Evolutionary conservation across 768 basidiomycete species (phyloP).

Genomic region (Russula virescens): DNA sequence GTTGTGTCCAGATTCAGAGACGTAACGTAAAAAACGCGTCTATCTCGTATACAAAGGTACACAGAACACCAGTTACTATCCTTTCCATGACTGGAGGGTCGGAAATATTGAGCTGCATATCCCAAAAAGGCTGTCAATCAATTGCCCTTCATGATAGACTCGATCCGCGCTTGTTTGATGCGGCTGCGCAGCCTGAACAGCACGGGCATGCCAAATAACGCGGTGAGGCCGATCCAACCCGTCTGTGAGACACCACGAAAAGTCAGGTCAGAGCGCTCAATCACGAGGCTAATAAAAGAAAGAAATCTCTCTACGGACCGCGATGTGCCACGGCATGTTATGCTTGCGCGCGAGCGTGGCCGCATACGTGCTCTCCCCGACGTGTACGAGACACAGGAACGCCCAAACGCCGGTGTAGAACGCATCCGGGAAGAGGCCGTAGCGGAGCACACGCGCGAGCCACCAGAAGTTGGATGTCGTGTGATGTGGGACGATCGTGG

Average conservation of each 20-base stretch:
- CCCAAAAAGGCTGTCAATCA: conserved; percentile 23
- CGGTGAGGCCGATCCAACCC: conserved; percentile 47
- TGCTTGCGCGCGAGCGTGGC: conserved; percentile 46
- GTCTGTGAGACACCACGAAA: conserved; percentile 35
- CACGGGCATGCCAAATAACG: conserved; percentile 50
- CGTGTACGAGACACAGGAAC: conserved; percentile 35
- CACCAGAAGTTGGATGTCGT: conserved; percentile 21
- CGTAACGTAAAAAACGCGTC: no score
- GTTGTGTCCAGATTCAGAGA: no score
- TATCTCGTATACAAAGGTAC: no score
- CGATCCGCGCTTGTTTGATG: conserved; percentile 64
- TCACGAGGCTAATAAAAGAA: no score
- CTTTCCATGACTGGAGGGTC: no score
- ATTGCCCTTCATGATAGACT: conserved; percentile 74
- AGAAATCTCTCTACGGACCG: no score
- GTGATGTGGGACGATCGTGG: conserved; percentile 29
- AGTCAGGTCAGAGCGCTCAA: no score
- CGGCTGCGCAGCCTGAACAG: conserved; percentile 49
- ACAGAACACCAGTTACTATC: no score
- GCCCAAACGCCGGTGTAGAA: conserved; percentile 33
- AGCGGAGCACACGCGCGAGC: conserved; percentile 34
- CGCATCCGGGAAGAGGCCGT: conserved; percentile 30
- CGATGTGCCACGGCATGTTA: conserved; percentile 40
- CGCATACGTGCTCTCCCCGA: conserved; percentile 45
- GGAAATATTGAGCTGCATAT: neutral